Evolutionary conservation across 1,284 basidiomycete species (phyloP).

Genomic region (Puccinia polysora): DNA sequence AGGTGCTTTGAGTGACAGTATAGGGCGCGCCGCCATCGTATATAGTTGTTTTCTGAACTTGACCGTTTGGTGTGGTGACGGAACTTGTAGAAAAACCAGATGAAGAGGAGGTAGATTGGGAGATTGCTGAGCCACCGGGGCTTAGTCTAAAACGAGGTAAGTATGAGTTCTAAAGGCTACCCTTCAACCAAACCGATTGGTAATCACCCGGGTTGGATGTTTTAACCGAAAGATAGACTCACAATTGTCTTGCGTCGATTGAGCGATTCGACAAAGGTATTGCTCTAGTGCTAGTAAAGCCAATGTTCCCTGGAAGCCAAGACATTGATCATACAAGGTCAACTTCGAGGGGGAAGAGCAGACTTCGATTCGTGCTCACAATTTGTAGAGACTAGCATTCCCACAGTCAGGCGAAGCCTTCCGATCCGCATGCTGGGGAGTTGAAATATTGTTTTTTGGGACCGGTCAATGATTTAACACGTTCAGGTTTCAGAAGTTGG

Average conservation of each 20-base stretch:
- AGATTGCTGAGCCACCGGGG: not conserved
- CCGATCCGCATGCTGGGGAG: not conserved
- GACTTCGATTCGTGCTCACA: too few relatives aligned
- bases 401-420: conserved; percentile 9
- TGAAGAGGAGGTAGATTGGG: conserved; percentile 3
- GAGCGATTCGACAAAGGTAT: not conserved
- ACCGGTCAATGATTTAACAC: not conserved
- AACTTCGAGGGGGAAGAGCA: too few relatives aligned
- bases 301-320: too few relatives aligned
- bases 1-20: conserved; percentile 13
- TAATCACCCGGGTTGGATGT: not conserved
- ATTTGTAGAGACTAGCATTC: too few relatives aligned
- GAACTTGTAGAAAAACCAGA: not conserved
- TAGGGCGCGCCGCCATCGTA: conserved; percentile 18
- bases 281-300: conserved; percentile 1
- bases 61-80: conserved; percentile 11
- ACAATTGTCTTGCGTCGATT: conserved; percentile 3
- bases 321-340: too few relatives aligned
- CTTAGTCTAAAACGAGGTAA: conserved; percentile 1
- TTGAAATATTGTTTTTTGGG: not conserved
- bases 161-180: not conserved
- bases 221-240: not conserved
- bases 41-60: not conserved
- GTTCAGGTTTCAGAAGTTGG: not conserved
- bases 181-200: not conserved